Conservation (phyloP, 805 yeast species). For the Yarrowia porcina region DNA sequence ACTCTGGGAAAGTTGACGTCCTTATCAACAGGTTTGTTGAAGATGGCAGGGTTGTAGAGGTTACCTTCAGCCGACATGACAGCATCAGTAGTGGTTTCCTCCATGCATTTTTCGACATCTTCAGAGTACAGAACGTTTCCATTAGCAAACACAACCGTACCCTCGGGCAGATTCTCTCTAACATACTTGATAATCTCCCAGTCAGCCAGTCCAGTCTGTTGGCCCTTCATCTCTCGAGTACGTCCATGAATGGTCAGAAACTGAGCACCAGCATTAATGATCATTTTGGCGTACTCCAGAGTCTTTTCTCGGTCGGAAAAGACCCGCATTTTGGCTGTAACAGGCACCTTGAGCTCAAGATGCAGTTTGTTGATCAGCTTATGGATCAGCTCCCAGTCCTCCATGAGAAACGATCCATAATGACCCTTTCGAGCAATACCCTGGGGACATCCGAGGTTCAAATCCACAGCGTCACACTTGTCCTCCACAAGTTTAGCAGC, state of each 20-base stretch:
- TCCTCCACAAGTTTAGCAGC: conserved; percentile 83
- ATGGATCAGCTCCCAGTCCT: conserved; percentile 85
- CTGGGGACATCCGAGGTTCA: conserved; percentile 97
- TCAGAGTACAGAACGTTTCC: conserved; percentile 92
- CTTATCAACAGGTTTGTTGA: conserved; percentile 42
- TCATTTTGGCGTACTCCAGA: conserved; percentile 82
- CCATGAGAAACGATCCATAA: conserved; percentile 95
- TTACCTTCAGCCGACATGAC: conserved; percentile 98
- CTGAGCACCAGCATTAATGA: conserved; percentile 90
- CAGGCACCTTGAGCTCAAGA: conserved; percentile 73
- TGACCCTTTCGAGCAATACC: conserved; percentile 94
- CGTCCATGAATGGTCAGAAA: conserved; percentile 93
- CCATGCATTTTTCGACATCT: conserved; percentile 69
- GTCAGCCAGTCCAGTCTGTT: conserved; percentile 90
- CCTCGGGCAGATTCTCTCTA: conserved; percentile 73
- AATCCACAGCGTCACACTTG: conserved; percentile 91
- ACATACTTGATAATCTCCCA: conserved; percentile 77
- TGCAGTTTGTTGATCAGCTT: conserved; percentile 70
- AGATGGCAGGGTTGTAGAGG: conserved; percentile 88
- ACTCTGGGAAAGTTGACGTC: conserved; percentile 81
- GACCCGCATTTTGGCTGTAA: conserved; percentile 92
- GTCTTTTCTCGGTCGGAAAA: conserved; percentile 82
- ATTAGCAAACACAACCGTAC: conserved; percentile 87
- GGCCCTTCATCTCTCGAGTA: conserved; percentile 97
- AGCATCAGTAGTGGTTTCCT: conserved; percentile 70